Base-by-base conservation (phyloP, 257 asterid species). In the Jacaranda mimosifolia region DNA sequence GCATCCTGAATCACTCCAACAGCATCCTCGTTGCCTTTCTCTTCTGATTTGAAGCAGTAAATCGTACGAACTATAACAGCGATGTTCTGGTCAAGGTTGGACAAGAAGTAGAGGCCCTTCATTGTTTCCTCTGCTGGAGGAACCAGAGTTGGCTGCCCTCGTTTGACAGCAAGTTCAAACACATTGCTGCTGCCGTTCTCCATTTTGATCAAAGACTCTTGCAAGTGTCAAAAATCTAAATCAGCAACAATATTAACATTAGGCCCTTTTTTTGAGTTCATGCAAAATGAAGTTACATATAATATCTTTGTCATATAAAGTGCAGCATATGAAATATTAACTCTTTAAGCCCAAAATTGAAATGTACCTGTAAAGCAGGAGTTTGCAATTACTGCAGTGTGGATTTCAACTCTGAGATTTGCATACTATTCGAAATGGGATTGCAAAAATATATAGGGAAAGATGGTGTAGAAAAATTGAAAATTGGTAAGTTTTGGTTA, bases 71-170 rank as follows among this genome's bases (percentile, higher is more conserved):
- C 96, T 1, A 90, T 75, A 10, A 91, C 96, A 0, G 97, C 98
- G 0, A 94, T 92, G 77, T 94, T 94, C 82, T 94, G 99, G 68
- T 94, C 99, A 3, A 94, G 86, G 63, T 92, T 92, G 1, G 98
- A 94, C 15, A 92, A 78, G 83, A 85, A 91, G 78, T 94, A 91
- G 40, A 70, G 81, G 11, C 91, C 91, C 12, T 82, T 91, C 55
- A 38, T 53, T 9, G 96, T 94, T 58, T 87, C 90, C 68, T 89
- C 94, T 9, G 90, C 87, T 4, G 97, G 98, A 13, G 84, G 76
- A 36, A 94, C 87, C 70, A 94, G 70, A 5, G 77, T 80, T 7
- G 91, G 89, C 68, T 80, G 73, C 49, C 92, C 91, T 83, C 85
- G 94, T 51, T 85, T 85, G 45, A 94, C 91, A 4, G 9, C 66